phyloP scores from a whole-genome alignment of 257 asterid species.

The Pogostemon cablin region DNA sequence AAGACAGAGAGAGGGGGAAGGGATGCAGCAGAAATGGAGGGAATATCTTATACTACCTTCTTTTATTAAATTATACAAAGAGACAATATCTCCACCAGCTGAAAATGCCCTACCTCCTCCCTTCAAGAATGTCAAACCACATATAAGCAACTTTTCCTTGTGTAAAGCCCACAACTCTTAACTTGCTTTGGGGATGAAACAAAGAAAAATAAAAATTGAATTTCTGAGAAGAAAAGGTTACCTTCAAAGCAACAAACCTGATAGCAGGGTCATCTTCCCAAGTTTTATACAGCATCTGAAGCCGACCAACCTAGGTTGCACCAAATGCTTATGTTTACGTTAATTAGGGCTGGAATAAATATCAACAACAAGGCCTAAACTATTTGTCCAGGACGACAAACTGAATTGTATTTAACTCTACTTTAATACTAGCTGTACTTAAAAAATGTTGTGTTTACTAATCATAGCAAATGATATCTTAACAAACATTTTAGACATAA shows the following conservation, averaged over 20 bases:
- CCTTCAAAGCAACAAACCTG: conserved; percentile 81
- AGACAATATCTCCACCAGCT: conserved; percentile 94
- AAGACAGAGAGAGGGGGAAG: background rate
- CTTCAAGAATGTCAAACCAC: conserved; percentile 55
- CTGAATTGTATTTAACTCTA: conserved; percentile 8
- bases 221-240: conserved; percentile 29
- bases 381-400: background rate
- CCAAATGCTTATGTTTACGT: conserved; percentile 13
- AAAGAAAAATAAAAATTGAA: background rate
- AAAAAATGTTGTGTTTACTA: conserved; percentile 5
- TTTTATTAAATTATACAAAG: conserved; percentile 55
- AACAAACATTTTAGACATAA: background rate
- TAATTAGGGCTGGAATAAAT: conserved; percentile 10
- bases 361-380: background rate
- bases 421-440: conserved; percentile 14
- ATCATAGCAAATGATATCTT: conserved; percentile 7
- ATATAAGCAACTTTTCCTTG: conserved; percentile 32
- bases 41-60: conserved; percentile 49
- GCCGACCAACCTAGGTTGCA: conserved; percentile 58
- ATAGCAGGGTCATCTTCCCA: conserved; percentile 88
- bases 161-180: conserved; percentile 22
- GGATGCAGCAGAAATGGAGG: conserved; percentile 1
- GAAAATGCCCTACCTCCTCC: conserved; percentile 90
- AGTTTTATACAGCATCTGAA: conserved; percentile 72
- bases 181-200: background rate